Base-by-base conservation (phyloP, 805 yeast genomes). In the Saccharomycopsis vini region DNA sequence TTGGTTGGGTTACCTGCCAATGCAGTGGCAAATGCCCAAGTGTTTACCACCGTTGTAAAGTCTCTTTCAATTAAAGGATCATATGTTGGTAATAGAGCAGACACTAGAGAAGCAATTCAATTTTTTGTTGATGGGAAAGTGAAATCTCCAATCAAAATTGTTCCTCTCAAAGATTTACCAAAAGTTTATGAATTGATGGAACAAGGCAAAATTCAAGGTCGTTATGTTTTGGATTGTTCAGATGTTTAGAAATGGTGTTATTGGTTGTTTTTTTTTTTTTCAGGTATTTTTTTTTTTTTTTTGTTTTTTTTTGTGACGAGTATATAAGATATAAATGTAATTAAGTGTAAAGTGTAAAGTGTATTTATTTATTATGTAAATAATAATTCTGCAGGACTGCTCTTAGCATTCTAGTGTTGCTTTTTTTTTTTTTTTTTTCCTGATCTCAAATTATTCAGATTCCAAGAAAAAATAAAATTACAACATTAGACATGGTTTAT, bases 1-100 rank as follows among this genome's bases (percentile, higher is more conserved):
- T 66, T 71, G 52, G 85, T 81, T 44, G 87, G 88, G 46, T 67
- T 85, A 54, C 95, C 95, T 50, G 85, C 87, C 10, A 77, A 77
- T 54, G 87, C 90, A 44, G 72, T 73, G 58, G 75, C 74, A 52
- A 68, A 71, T 50, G 75, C 86, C 15, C 70, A 75, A 38, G 86
- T 86, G 44, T 81, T 84, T 69, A 68, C 71, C 52, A 77, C 82
- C 41, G 94, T 85, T 49, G 79, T 81, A 53, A 81, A 74, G 66
- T 75, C 85, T 47, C 69, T 81, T 62, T 68, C 69, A 57, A 79
- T 85, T 60, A 76, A 71, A 62, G 95, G 92, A 56, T 83, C 94
- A 42, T 82, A 82, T 60, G 95, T 85, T 51, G 95, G 95, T 56
- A 83, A 83, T 77, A 80, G 94, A 67, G 81, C 82, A 52, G 95